Percentiles rank a stretch among this genome's conserved stretches.
Evolutionary conservation across 2,329 filamentous ascomycete species (phyloP).

Genomic region (Stagonosporopsis cucurbitacearum): DNA sequence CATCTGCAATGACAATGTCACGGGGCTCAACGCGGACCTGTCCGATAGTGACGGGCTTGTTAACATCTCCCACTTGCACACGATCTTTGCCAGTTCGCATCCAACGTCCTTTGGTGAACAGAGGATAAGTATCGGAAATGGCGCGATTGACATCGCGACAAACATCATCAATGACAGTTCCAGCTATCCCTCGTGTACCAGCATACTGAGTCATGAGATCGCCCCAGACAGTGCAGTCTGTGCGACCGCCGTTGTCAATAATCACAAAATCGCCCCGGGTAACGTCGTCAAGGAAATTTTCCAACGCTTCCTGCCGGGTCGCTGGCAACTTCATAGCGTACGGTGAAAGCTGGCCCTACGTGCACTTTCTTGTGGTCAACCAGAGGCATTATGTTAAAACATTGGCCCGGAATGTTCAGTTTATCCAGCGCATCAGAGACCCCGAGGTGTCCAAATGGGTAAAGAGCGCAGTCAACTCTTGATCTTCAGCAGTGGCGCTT

Average conservation of each 20-base stretch:
- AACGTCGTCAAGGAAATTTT: not conserved
- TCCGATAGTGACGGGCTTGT: not conserved
- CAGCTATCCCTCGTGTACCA: not conserved
- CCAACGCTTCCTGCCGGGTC: not conserved
- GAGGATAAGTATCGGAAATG: not conserved
- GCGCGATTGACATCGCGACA: not conserved
- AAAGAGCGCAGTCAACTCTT: not conserved
- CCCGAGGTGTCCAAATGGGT: not conserved
- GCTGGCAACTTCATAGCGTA: not conserved
- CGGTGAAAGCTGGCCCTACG: not conserved
- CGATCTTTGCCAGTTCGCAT: not conserved
- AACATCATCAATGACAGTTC: not conserved
- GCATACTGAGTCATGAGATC: not conserved
- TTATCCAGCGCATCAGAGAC: not conserved
- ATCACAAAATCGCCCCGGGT: not conserved
- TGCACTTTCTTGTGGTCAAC: not conserved
- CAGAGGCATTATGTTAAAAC: not conserved
- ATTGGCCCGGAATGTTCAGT: not conserved
- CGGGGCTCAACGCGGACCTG: not conserved
- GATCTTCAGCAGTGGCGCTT: not conserved
- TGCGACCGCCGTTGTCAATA: not conserved
- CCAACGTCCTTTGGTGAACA: not conserved
- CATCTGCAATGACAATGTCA: not conserved
- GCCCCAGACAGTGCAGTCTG: not conserved
- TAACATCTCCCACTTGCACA: not conserved